phyloP scores from a whole-genome alignment of 2,329 filamentous ascomycete genomes.

The Pseudogymnoascus sp. region DNA sequence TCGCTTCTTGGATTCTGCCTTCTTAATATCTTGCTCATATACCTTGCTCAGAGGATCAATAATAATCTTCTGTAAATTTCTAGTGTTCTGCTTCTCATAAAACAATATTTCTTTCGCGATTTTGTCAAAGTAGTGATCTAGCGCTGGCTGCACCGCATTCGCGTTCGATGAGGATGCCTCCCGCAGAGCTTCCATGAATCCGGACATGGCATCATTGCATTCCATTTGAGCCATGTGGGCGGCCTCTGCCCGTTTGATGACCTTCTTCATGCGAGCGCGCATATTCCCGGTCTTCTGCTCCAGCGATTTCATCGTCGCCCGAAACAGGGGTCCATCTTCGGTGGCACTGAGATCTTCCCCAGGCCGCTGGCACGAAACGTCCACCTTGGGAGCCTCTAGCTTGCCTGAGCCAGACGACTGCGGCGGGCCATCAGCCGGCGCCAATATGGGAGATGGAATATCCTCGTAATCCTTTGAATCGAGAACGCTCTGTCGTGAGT shows the following conservation, averaged over 20 bases:
- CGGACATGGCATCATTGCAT: constrained; percentile 76
- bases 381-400: constrained; percentile 59
- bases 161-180: constrained; percentile 87
- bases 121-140: constrained; percentile 97
- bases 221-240: constrained; percentile 69
- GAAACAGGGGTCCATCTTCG: constrained; percentile 90
- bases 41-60: constrained; percentile 89
- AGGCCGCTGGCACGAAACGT: constrained; percentile 76
- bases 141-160: constrained; percentile 90
- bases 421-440: constrained; percentile 26
- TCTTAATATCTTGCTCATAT: constrained; percentile 94
- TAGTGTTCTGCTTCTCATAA: constrained; percentile 78
- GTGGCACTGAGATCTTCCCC: constrained; percentile 75
- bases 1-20: constrained; percentile 90
- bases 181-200: constrained; percentile 75
- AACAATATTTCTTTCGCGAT: constrained; percentile 82
- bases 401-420: neutral
- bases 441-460: constrained; percentile 21
- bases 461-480: constrained; percentile 50
- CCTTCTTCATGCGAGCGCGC: constrained; percentile 89
- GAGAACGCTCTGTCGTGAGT: constrained; percentile 68
- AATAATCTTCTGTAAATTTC: constrained; percentile 81
- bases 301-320: constrained; percentile 90
- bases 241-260: constrained; percentile 87
- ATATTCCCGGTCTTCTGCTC: constrained; percentile 96